Percentiles rank a stretch among this genome's conserved stretches.
phyloP scores from a whole-genome alignment of 1,139 yeast genomes.

The Yamadazyma dushanensis region DNA sequence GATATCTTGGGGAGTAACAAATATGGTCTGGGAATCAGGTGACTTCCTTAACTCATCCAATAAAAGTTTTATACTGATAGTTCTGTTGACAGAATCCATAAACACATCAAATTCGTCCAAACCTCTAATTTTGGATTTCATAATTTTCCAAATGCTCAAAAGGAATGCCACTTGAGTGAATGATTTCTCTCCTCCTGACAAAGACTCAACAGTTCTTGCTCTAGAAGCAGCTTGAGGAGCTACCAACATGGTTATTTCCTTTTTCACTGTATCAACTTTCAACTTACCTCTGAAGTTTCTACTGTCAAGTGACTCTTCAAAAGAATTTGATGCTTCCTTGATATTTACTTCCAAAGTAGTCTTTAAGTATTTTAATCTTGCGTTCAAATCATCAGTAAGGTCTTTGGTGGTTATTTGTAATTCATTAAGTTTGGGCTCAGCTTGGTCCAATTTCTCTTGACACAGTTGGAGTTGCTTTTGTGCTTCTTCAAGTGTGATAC shows the following conservation, averaged over 20 bases:
- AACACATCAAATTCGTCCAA: slow-evolving; percentile 97
- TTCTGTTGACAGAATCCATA: slow-evolving; percentile 92
- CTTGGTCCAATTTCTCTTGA: slow-evolving; percentile 27
- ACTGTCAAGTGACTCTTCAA: slow-evolving; percentile 57
- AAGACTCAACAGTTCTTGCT: slow-evolving; percentile 72
- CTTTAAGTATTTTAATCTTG: slow-evolving; percentile 51
- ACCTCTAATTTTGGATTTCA: slow-evolving; percentile 85
- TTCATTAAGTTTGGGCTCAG: slow-evolving; percentile 25
- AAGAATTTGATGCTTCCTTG: slow-evolving; percentile 41
- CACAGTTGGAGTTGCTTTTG: slow-evolving; percentile 30
- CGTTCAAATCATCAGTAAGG: slow-evolving; percentile 38
- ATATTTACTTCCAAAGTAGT: slow-evolving; percentile 40
- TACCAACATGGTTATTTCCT: slow-evolving; percentile 55
- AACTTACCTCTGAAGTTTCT: no score
- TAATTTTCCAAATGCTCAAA: slow-evolving; percentile 88
- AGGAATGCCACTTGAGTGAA: slow-evolving; percentile 88
- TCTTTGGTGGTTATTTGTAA: slow-evolving; percentile 24
- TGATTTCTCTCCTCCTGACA: slow-evolving; percentile 97
- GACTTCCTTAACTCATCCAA: slow-evolving; percentile 62
- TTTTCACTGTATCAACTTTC: slow-evolving; percentile 56
- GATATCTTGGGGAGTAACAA: slow-evolving; percentile 93
- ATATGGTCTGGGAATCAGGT: slow-evolving; percentile 79
- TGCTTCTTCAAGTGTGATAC: slow-evolving; percentile 38
- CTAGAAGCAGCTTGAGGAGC: slow-evolving; percentile 59
- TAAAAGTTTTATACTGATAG: slow-evolving; percentile 74